Percentiles rank a stretch among this genome's conserved stretches.
Conservation (phyloP, 306 rosid genomes). For the Hylodesmum podocarpum region DNA sequence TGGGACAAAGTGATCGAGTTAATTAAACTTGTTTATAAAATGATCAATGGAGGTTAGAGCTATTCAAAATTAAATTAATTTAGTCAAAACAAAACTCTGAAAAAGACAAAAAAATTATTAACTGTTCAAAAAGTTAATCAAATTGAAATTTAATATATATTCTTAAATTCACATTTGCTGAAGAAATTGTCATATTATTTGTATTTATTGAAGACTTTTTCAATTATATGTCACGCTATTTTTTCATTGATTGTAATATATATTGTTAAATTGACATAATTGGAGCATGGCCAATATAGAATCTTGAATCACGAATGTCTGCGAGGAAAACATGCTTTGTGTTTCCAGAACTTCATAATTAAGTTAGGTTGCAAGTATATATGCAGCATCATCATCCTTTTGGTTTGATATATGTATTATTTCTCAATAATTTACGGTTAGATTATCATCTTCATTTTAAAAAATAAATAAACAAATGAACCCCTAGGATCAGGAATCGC, state of each 20-base stretch:
- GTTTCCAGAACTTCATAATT: neutral
- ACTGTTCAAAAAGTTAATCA: no score
- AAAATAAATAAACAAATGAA: slow-evolving; percentile 31
- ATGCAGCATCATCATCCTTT: neutral
- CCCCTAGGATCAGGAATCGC: slow-evolving; percentile 39
- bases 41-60: neutral
- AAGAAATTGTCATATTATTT: neutral
- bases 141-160: neutral
- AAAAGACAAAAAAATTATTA: neutral
- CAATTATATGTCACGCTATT: neutral
- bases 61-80: neutral
- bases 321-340: neutral
- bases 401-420: neutral
- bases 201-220: neutral
- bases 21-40: slow-evolving; percentile 6
- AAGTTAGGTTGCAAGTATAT: neutral
- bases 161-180: neutral
- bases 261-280: neutral
- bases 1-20: no score
- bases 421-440: neutral
- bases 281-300: neutral
- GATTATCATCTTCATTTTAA: slow-evolving; percentile 2
- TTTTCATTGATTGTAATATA: neutral
- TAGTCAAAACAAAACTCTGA: neutral
- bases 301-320: neutral